Percentiles rank a stretch among this genome's conserved stretches.
Evolutionary conservation across 176 grass and related monocot genomes (phyloP).

Genomic region (Oryza longistaminata): DNA sequence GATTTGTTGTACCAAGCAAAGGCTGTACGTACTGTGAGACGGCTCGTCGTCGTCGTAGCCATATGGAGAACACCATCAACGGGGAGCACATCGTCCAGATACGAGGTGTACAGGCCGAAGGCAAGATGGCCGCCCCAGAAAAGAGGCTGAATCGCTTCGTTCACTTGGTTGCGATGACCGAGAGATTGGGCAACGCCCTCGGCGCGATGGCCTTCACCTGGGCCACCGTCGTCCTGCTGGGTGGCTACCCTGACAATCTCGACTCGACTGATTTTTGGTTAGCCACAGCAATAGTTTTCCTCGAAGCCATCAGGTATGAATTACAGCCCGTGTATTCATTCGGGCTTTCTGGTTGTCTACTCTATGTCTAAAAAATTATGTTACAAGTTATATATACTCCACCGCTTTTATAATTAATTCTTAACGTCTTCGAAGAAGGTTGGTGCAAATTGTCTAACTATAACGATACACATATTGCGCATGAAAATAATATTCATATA

Average conservation of each 20-base stretch:
- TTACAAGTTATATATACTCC: too few relatives aligned
- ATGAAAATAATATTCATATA: too few relatives aligned
- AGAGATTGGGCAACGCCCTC: slow-evolving; percentile 43
- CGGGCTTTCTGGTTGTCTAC: too few relatives aligned
- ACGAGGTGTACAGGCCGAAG: background rate
- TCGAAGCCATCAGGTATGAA: background rate
- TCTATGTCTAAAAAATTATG: too few relatives aligned
- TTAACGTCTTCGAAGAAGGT: too few relatives aligned
- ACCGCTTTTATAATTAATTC: too few relatives aligned
- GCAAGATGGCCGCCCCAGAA: background rate
- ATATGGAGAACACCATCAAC: background rate
- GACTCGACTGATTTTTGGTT: slow-evolving; percentile 15
- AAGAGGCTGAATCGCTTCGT: slow-evolving; percentile 28
- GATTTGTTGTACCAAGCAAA: too few relatives aligned
- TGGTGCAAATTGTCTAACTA: too few relatives aligned
- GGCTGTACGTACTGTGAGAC: too few relatives aligned
- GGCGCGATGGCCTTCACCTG: slow-evolving; percentile 48
- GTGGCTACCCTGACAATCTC: slow-evolving; percentile 34
- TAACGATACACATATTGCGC: too few relatives aligned
- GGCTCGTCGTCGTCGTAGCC: background rate
- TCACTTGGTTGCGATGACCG: slow-evolving; percentile 6
- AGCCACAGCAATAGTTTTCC: slow-evolving; percentile 41
- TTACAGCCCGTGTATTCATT: too few relatives aligned
- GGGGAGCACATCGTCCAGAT: background rate
- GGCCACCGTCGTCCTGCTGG: slow-evolving; percentile 48